Evolutionary conservation across 495 filamentous ascomycete species (phyloP), one percentile per base, ranked within the genome.

Genomic region (Penicillium antarcticum): DNA sequence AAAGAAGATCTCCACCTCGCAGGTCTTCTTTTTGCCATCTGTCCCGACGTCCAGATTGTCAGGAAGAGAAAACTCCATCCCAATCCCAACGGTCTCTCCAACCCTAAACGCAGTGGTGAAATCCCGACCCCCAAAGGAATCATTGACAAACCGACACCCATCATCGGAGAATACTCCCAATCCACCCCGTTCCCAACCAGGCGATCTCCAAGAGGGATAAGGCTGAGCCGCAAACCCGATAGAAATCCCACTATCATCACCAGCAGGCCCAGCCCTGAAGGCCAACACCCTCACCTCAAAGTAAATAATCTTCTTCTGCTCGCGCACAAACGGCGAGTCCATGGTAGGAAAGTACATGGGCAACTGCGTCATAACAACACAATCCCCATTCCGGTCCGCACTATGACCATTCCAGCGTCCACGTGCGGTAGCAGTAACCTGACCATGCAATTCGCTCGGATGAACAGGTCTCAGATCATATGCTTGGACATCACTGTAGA

Each of bases 121-220:
- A 47, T 85, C 76, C 53, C 80, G 83, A 2, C 92, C 92, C 18
- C 92, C 92, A 75, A 78, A 91, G 1, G 80, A 79, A 61, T 97
- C 89, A 71, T 96, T 95, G 52, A 94, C 78, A 65, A 88, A 97
- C 56, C 82, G 79, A 57, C 88, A 83, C 10, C 92, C 92, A 66
- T 97, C 92, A 63, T 97, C 92, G 3, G 88, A 87, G 58, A 96
- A 94, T 10, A 97, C 85, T 6, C 80, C 92, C n/a, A 96, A 61
- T 39, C 85, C 88, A 2, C 81, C 91, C 24, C 92, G 75, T 62
- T 97, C 86, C 92, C 92, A 97, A 2, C 92, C 92, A 0, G 92
- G 92, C 48, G 94, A 80, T 36, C 92, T 81, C 79, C 91, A 97
- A 0, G 80, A 76, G 0, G 92, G 92, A 67, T 95, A 96, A 16